phyloP scores from a whole-genome alignment of 2,329 filamentous ascomycete genomes.

The Sporothrix globosa region DNA sequence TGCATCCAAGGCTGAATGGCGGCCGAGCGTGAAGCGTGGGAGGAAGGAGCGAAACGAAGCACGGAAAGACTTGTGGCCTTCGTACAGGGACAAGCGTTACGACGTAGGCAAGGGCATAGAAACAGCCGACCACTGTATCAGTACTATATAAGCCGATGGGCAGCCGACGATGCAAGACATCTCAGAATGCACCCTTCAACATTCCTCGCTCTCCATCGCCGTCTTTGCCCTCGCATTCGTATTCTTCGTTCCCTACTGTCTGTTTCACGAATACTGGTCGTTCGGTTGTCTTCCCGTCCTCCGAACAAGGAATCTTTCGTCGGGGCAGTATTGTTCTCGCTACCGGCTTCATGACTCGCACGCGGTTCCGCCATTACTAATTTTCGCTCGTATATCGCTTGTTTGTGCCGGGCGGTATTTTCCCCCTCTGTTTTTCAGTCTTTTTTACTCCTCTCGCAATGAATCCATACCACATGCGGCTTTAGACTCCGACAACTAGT shows the following conservation, averaged over 20 bases:
- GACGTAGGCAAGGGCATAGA: background rate
- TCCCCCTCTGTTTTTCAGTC: background rate
- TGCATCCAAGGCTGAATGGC: background rate
- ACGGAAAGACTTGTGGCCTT: background rate
- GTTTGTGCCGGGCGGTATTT: slow-evolving; percentile 25
- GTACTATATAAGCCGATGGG: slow-evolving; percentile 1
- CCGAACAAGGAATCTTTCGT: background rate
- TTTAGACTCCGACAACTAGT: background rate
- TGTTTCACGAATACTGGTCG: background rate
- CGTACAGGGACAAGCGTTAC: too few relatives aligned
- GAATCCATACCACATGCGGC: slow-evolving; percentile 1
- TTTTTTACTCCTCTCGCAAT: background rate
- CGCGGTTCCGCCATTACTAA: slow-evolving; percentile 29
- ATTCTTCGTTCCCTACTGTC: slow-evolving; percentile 6
- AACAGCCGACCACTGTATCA: too few relatives aligned
- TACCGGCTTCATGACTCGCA: slow-evolving; percentile 27
- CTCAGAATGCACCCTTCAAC: background rate
- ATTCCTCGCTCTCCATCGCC: background rate
- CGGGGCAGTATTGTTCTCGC: background rate
- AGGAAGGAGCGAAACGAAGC: slow-evolving; percentile 24
- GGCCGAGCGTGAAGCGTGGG: slow-evolving; percentile 20
- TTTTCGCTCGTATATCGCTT: background rate
- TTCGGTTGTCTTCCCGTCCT: background rate
- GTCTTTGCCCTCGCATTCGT: slow-evolving; percentile 3
- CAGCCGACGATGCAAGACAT: background rate